Base-by-base conservation (phyloP, 345 rosid genomes). In the Syzygium grande region DNA sequence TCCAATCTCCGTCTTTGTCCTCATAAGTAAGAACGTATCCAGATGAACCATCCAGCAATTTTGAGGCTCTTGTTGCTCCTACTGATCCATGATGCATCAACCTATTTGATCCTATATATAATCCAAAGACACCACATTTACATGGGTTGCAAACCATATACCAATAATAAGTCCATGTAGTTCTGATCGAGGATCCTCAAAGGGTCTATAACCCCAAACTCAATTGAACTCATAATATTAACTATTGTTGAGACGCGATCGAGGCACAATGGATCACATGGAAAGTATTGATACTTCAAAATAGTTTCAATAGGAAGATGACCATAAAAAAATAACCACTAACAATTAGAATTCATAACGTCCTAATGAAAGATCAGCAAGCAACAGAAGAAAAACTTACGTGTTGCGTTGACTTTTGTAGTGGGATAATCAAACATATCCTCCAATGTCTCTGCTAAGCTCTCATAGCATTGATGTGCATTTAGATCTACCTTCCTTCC, bases 1-100 rank as follows among this genome's bases (percentile, higher is more conserved):
- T 96, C 99, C 99, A 96, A 91, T 97, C 99, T 84, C 99, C 99
- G 3, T 97, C 99, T 90, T 93, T 96, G 89, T 97, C 99, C 92
- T 97, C 96, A n/a, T 95, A 97, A 34, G 98, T 94, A 63, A 96
- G 93, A 88, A 94, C 95, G 90, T 94, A 96, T 73, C 94, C 98
- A 52, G 95, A 95, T 86, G 96, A 95, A 51, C 95, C 97, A 89
- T 94, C 94, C 88, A 94, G 93, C 90, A 95, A 91, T 86, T 91
- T 91, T 51, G 91, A 91, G 27, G 90, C 84, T 87, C 90, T 90
- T 88, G 92, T 80, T 88, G 88, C 87, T 84, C 89, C 90, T 38
- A 56, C 73, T 55, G 54, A 88, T 61, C 9, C 86, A 21, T 88
- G 86, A 90, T 78, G 92, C 73, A 92, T 95, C 85, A 87, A 89